phyloP scores from a whole-genome alignment of 164 flowering plant species.

The Berberis thunbergii region DNA sequence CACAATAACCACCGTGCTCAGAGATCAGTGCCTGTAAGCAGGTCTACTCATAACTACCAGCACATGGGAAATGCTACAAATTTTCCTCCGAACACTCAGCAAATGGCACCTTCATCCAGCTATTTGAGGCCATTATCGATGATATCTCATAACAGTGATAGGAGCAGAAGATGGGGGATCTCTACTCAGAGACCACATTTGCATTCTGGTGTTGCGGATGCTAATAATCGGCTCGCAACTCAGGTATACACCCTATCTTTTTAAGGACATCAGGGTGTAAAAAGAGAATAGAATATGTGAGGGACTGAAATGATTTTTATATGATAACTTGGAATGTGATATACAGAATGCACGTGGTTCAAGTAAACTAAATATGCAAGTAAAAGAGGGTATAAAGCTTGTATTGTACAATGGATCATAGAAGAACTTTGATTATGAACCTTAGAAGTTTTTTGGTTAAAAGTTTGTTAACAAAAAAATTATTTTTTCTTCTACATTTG shows the following conservation, averaged over 20 bases:
- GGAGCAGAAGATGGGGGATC: constrained; percentile 38
- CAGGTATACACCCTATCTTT: constrained; percentile 30
- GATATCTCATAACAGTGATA: constrained; percentile 34
- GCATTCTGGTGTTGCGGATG: constrained; percentile 20
- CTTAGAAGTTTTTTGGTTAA: too few species aligned
- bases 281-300: too few species aligned
- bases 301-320: too few species aligned
- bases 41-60: constrained; percentile 32
- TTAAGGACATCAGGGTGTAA: not conserved
- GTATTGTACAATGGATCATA: too few species aligned
- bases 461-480: too few species aligned
- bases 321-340: too few species aligned
- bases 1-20: constrained; percentile 30
- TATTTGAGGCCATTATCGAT: constrained; percentile 32
- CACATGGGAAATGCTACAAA: constrained; percentile 22
- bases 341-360: too few species aligned
- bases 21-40: constrained; percentile 26
- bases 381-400: too few species aligned
- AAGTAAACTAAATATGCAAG: too few species aligned
- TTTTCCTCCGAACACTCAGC: constrained; percentile 29
- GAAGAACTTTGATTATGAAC: too few species aligned
- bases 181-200: constrained; percentile 33
- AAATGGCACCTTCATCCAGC: constrained; percentile 26
- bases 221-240: constrained; percentile 27
- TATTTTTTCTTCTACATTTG: too few species aligned